These are phyloP conservation scores for Geosmithia morbida DNA, from an alignment of 2,329 filamentous ascomycete species.

Conservation along the genomic window DNA sequence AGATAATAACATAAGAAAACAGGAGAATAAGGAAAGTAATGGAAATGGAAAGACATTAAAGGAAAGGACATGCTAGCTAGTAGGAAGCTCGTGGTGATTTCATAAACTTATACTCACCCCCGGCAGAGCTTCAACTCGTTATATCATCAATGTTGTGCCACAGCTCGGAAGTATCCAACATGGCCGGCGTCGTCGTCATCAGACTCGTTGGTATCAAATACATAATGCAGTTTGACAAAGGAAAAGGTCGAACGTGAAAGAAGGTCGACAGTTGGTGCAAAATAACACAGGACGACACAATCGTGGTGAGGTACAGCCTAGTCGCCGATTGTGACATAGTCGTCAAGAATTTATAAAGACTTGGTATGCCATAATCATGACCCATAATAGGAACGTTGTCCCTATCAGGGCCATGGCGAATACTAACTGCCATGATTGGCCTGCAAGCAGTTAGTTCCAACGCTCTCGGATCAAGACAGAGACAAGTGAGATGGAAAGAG, in stretches of 20 bases:
- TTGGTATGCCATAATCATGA: constrained; percentile 53
- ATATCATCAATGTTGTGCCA: not conserved
- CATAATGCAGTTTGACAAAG: not conserved
- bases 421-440: constrained; percentile 49
- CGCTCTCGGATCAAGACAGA: too few species aligned
- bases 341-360: constrained; percentile 35
- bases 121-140: not conserved
- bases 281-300: not conserved
- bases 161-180: not conserved
- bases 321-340: too few species aligned
- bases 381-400: constrained; percentile 47
- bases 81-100: not conserved
- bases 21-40: not conserved
- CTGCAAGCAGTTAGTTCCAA: constrained; percentile 16
- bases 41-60: not conserved
- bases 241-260: not conserved
- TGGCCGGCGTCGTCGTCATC: not conserved
- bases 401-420: constrained; percentile 50
- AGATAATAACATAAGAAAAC: too few species aligned
- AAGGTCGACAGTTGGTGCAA: not conserved
- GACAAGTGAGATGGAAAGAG: not conserved
- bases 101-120: not conserved
- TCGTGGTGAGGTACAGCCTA: constrained; percentile 10
- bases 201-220: not conserved
- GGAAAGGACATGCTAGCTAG: not conserved